Evolutionary conservation across 495 filamentous ascomycete species (phyloP).

Genomic region (Sordaria brevicollis): DNA sequence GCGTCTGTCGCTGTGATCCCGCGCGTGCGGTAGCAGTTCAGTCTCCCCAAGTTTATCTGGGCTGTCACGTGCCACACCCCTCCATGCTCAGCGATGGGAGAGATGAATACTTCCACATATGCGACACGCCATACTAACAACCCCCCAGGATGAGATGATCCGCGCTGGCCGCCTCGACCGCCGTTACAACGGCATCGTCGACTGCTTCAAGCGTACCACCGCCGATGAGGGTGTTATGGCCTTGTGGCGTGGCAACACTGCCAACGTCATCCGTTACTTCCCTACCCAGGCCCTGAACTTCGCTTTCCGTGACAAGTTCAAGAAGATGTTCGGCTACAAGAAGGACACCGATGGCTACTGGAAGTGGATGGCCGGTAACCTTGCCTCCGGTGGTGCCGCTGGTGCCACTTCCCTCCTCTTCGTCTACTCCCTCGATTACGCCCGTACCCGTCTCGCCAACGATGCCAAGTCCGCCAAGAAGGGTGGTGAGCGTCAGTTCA

Average conservation of each 20-base stretch:
- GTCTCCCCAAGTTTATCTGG: not conserved
- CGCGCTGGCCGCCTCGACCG: conserved; percentile 96
- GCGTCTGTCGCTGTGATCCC: conserved; percentile 2
- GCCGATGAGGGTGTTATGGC: conserved; percentile 74
- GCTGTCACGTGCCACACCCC: conserved; percentile 11
- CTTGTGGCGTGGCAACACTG: conserved; percentile 98
- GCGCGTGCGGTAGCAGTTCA: not conserved
- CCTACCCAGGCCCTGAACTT: conserved; percentile 99
- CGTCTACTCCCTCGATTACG: conserved; percentile 99
- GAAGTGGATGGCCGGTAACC: conserved; percentile 99
- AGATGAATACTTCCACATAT: not conserved
- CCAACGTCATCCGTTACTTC: conserved; percentile 99
- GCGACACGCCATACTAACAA: conserved; percentile 5
- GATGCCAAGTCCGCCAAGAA: conserved; percentile 95
- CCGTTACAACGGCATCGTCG: conserved; percentile 86
- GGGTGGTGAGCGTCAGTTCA: conserved; percentile 98
- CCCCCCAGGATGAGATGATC: conserved; percentile 93
- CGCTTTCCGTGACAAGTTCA: conserved; percentile 99
- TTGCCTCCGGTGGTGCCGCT: conserved; percentile 98
- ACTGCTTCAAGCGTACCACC: conserved; percentile 89
- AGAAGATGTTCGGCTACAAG: conserved; percentile 99
- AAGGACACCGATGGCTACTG: conserved; percentile 96
- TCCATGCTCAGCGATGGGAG: not conserved
- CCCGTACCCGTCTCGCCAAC: conserved; percentile 99
- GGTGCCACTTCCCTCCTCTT: conserved; percentile 99